A percentile compares a stretch with the other conserved stretches of the same genome.
Evolutionary conservation across 352 stramenopile genomes (phyloP).

Genomic region (Phytopythium mirpurense): DNA sequence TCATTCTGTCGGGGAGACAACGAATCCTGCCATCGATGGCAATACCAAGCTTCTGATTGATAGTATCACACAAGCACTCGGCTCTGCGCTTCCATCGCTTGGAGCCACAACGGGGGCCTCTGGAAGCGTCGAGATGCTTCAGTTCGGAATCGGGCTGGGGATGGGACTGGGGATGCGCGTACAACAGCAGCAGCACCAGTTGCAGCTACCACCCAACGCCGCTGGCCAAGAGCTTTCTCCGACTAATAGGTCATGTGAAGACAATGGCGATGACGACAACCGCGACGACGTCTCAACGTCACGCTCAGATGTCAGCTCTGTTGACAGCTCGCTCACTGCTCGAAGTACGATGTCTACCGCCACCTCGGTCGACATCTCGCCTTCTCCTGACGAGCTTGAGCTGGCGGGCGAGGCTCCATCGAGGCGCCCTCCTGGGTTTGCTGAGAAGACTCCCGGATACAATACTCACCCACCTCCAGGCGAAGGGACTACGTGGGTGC

Average conservation of each 20-base stretch:
- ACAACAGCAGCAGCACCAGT: slow-evolving; percentile 34
- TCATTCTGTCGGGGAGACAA: neutral
- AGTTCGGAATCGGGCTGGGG: slow-evolving; percentile 82
- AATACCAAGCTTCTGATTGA: slow-evolving; percentile 69
- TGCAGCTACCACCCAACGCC: neutral
- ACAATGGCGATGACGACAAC: slow-evolving; percentile 17
- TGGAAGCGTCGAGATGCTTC: slow-evolving; percentile 54
- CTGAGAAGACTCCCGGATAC: slow-evolving; percentile 54
- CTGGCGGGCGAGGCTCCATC: slow-evolving; percentile 10
- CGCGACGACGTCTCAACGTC: slow-evolving; percentile 17
- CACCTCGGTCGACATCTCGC: slow-evolving; percentile 39
- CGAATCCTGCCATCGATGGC: slow-evolving; percentile 19
- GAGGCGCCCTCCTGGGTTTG: slow-evolving; percentile 17
- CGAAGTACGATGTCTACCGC: slow-evolving; percentile 33
- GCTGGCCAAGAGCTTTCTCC: slow-evolving; percentile 3
- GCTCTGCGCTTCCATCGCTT: slow-evolving; percentile 32
- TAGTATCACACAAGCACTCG: slow-evolving; percentile 69
- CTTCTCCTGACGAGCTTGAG: slow-evolving; percentile 52
- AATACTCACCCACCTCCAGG: slow-evolving; percentile 49
- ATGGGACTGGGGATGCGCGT: slow-evolving; percentile 85
- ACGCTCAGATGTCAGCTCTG: slow-evolving; percentile 25
- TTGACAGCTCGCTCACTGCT: slow-evolving; percentile 19
- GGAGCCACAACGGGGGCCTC: slow-evolving; percentile 12
- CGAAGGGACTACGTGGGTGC: slow-evolving; percentile 48
- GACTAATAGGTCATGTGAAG: slow-evolving; percentile 7